These are phyloP conservation scores for Diplosphaera chodatii DNA, from an alignment of 139 green algal species.

Conservation along the genomic window DNA sequence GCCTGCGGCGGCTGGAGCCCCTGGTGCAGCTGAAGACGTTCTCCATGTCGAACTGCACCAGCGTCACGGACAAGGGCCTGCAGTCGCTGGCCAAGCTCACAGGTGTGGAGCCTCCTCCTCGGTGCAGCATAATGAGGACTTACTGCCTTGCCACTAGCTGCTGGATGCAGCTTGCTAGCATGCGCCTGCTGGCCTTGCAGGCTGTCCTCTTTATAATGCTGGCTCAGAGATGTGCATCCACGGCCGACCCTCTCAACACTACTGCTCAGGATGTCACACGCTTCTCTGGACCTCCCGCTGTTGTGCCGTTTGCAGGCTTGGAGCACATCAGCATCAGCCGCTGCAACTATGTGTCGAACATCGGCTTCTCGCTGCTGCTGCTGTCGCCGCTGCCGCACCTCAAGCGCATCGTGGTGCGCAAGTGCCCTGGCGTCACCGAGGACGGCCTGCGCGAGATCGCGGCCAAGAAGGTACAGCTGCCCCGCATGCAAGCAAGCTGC, in stretches of 20 bases:
- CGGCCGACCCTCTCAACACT: too few species aligned
- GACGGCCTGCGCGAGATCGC: background rate
- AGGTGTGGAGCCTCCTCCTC: too few species aligned
- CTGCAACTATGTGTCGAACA: background rate
- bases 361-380: background rate
- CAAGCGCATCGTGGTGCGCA: background rate
- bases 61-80: constrained; percentile 5
- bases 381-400: background rate
- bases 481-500: too few species aligned
- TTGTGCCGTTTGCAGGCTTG: background rate
- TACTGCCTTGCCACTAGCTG: too few species aligned
- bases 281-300: too few species aligned
- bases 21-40: background rate
- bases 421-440: background rate
- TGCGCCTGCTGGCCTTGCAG: too few species aligned
- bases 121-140: too few species aligned
- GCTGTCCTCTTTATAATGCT: too few species aligned
- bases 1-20: background rate
- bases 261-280: too few species aligned
- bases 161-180: too few species aligned
- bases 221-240: too few species aligned
- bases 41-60: background rate
- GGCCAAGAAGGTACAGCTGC: background rate
- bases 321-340: constrained; percentile 1
- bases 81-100: constrained; percentile 19